phyloP scores from a whole-genome alignment of 805 yeast species.

The Barnettozyma vustinii region DNA sequence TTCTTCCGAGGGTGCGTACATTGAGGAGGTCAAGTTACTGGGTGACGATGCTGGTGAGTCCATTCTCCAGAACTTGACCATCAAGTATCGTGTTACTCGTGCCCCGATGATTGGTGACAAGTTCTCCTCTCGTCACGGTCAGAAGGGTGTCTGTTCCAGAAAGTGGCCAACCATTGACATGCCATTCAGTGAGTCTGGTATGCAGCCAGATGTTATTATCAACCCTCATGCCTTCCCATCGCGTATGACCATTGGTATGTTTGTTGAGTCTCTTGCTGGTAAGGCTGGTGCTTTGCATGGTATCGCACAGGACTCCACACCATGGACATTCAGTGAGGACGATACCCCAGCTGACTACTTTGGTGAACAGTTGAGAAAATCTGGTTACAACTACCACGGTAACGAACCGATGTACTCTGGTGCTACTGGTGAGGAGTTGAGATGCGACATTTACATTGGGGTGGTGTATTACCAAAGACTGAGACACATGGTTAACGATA shows the following conservation, averaged over 20 bases:
- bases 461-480: constrained; percentile 96
- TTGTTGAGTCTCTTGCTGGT: constrained; percentile 97
- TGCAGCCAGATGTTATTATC: constrained; percentile 95
- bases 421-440: constrained; percentile 94
- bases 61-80: constrained; percentile 80
- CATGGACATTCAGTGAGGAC: constrained; percentile 86
- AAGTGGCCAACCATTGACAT: constrained; percentile 96
- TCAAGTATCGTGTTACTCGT: constrained; percentile 88
- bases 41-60: constrained; percentile 72
- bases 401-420: constrained; percentile 99
- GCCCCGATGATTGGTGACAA: constrained; percentile 95
- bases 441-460: constrained; percentile 95
- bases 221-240: constrained; percentile 99
- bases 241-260: constrained; percentile 99
- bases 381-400: constrained; percentile 97
- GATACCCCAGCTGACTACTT: constrained; percentile 97
- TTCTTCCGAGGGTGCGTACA: constrained; percentile 88
- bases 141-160: constrained; percentile 96
- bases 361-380: constrained; percentile 81
- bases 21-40: constrained; percentile 89
- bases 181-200: constrained; percentile 96
- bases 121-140: constrained; percentile 96
- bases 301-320: constrained; percentile 94
- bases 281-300: constrained; percentile 98
- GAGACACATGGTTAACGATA: constrained; percentile 99